These are phyloP conservation scores for Rhodotorula sp. DNA, from an alignment of 1,284 basidiomycete genomes.

Conservation along the genomic window DNA sequence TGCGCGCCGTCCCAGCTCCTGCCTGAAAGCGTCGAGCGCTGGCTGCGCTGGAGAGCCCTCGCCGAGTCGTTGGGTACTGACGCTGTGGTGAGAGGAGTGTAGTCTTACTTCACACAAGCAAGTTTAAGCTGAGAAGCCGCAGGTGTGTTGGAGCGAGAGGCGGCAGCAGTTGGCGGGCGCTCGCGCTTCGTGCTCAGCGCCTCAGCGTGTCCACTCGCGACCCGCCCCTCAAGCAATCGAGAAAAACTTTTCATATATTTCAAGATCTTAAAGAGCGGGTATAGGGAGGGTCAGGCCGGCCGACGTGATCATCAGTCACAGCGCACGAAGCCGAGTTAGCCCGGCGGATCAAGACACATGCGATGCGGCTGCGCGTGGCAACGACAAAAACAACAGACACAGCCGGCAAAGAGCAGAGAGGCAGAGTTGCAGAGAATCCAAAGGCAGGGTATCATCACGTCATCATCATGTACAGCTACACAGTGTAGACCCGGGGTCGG, in stretches of 20 bases:
- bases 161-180: background rate
- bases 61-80: background rate
- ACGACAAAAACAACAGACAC: too few species aligned
- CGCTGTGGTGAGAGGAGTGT: background rate
- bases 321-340: too few species aligned
- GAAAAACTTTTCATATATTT: background rate
- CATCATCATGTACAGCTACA: background rate
- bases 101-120: slow-evolving; percentile 10
- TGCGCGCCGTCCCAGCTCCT: too few species aligned
- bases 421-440: too few species aligned
- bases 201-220: background rate
- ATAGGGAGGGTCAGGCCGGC: too few species aligned
- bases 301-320: too few species aligned
- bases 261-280: too few species aligned
- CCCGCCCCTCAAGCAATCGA: background rate
- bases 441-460: background rate
- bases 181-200: slow-evolving; percentile 7
- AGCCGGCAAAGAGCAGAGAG: too few species aligned
- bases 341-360: too few species aligned
- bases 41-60: too few species aligned
- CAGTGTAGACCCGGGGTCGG: background rate
- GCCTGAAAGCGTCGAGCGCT: too few species aligned
- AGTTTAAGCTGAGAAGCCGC: slow-evolving; percentile 6
- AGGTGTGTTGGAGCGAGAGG: background rate
- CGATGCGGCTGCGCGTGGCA: too few species aligned